Conservation (phyloP, 768 basidiomycete genomes). For the Termitomyces sp. region DNA sequence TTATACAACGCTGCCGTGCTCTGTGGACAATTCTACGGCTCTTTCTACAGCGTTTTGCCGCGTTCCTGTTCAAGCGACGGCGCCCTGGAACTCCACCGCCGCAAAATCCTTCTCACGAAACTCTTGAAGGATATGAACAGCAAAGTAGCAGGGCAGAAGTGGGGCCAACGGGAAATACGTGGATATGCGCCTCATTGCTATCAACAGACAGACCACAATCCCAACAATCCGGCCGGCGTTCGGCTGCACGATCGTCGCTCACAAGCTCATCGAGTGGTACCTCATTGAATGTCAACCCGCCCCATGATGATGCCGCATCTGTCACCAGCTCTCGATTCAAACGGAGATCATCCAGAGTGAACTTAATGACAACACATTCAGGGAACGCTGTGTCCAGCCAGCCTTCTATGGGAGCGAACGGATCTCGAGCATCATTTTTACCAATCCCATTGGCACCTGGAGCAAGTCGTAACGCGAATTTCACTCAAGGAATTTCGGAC, state of each 20-base stretch:
- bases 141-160: not conserved
- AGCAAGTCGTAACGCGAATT: not conserved
- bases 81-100: not conserved
- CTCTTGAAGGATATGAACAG: not conserved
- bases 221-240: not conserved
- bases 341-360: not conserved
- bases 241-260: not conserved
- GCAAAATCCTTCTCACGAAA: not conserved
- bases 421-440: not conserved
- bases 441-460: not conserved
- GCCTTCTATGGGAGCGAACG: not conserved
- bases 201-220: not conserved
- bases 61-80: not conserved
- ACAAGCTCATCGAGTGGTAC: not conserved
- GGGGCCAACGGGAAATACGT: not conserved
- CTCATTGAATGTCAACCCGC: not conserved
- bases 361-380: not conserved
- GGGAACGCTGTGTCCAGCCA: conserved; percentile 2
- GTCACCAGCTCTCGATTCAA: not conserved
- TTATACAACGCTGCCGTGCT: not conserved
- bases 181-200: not conserved
- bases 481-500: not conserved
- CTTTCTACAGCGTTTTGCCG: not conserved
- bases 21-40: not conserved
- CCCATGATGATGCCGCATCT: not conserved